Evolutionary conservation across 345 rosid species (phyloP), one percentile per base, ranked within the genome.

Genomic region (Eucalyptus erythrocorys): DNA sequence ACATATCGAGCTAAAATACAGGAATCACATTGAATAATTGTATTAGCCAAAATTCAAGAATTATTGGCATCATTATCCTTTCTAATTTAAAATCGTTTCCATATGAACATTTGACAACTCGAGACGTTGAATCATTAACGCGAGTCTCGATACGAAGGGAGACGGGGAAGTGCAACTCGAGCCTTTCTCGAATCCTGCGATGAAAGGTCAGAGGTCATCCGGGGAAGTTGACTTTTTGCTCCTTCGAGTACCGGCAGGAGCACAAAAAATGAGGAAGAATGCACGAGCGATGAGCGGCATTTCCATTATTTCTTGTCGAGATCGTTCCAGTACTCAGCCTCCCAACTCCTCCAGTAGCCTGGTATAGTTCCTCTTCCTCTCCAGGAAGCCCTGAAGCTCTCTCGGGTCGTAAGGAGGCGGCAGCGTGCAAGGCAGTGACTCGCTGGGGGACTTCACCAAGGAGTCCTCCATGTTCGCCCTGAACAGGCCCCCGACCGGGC

Each of bases 391-490:
- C 34, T 84, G 43, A 49, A 93, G 90, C 32, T 82, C 91, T 8
- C 64, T 34, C 19, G 92, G 91, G 34, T 89, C 86, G 68, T 87
- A 93, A 13, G 94, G 92, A 24, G 91, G 92, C 40, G 94, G 94
- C 94, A 94, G 50, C 10, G 90, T 88, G 93, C 95, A 94, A 11
- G 94, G 89, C 32, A 42, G 88, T 48, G 86, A 82, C 9, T 84
- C 50, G 30, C 90, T 90, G 7, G 96, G 95, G 86, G 90, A 71
- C 90, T 27, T 64, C 87, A 94, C 91, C 90, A 92, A 21, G 47
- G 95, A 92, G 34, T 94, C 91, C 6, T 85, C 88, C 94, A 95
- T 91, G 82, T 48, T 89, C 89, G 53, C 49, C 89, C 90, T 93
- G 64, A 86, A 53, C 15, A 26, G 81, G 7, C 92, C 92, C 13